Evolutionary conservation across 441 rosid species (phyloP).

Genomic region (Croton laevigatus): DNA sequence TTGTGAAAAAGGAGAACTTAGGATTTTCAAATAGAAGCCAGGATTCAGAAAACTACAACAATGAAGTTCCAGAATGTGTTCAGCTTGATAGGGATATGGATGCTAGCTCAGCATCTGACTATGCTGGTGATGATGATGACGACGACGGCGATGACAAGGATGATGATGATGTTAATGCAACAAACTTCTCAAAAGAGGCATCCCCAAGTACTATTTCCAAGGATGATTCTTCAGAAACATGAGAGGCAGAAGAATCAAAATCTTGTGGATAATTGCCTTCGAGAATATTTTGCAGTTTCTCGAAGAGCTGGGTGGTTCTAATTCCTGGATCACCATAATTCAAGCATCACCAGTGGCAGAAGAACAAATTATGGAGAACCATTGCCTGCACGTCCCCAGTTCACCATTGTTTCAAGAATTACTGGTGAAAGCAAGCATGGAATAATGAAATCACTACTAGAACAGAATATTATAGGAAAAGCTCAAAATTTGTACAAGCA

Average conservation of each 20-base stretch:
- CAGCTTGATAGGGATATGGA: slow-evolving; percentile 68
- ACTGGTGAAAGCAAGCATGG: background rate
- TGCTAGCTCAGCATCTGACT: slow-evolving; percentile 67
- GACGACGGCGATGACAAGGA: slow-evolving; percentile 4
- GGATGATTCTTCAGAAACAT: slow-evolving; percentile 1
- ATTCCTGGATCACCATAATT: background rate
- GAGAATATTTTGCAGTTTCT: background rate
- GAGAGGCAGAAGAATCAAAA: slow-evolving; percentile 15
- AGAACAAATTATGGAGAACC: background rate
- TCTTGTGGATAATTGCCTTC: slow-evolving; percentile 15
- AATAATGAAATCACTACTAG: background rate
- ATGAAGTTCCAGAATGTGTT: slow-evolving; percentile 58
- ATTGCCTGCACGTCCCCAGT: background rate
- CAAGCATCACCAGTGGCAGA: background rate
- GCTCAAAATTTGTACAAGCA: background rate
- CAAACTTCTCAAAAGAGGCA: slow-evolving; percentile 12
- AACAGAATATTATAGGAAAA: background rate
- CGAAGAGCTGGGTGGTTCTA: background rate
- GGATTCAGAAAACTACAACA: slow-evolving; percentile 33
- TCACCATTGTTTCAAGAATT: background rate
- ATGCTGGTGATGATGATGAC: slow-evolving; percentile 34
- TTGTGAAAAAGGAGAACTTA: slow-evolving; percentile 59
- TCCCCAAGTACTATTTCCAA: slow-evolving; percentile 1
- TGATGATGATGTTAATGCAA: background rate
- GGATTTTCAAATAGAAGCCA: slow-evolving; percentile 28